These are phyloP conservation scores for Calonectria henricotiae DNA, from an alignment of 2,329 filamentous ascomycete species.

Conservation along the genomic window DNA sequence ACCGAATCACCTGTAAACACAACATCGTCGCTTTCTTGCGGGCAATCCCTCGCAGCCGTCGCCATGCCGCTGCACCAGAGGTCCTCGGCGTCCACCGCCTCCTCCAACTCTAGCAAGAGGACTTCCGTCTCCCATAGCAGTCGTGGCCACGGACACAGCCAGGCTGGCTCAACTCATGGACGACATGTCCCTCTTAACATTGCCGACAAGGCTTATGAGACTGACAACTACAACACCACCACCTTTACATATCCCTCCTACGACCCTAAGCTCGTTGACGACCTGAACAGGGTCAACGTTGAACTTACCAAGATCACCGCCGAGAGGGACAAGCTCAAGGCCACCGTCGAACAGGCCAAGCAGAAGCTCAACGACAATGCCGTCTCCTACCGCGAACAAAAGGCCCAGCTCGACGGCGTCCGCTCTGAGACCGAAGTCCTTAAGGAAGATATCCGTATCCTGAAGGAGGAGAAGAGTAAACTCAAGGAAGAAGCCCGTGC, in stretches of 20 bases:
- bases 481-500: conserved; percentile 35
- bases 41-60: conserved; percentile 47
- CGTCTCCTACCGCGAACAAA: conserved; percentile 36
- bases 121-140: conserved; percentile 35
- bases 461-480: conserved; percentile 35
- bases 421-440: conserved; percentile 50
- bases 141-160: conserved; percentile 42
- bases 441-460: conserved; percentile 40
- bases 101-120: conserved; percentile 52
- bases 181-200: conserved; percentile 33
- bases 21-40: conserved; percentile 44
- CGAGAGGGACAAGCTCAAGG: conserved; percentile 53
- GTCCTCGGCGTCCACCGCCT: conserved; percentile 50
- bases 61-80: conserved; percentile 54
- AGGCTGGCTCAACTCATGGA: conserved; percentile 48
- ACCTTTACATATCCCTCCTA: conserved; percentile 49
- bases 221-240: conserved; percentile 45
- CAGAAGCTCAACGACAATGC: conserved; percentile 54
- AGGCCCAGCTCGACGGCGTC: conserved; percentile 49
- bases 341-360: conserved; percentile 51
- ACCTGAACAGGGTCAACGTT: conserved; percentile 53
- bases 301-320: conserved; percentile 52
- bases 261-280: conserved; percentile 49
- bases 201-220: conserved; percentile 41
- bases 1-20: conserved; percentile 46